Evolutionary conservation across 306 rosid species (phyloP).

Genomic region (Cucumis cinereus): DNA sequence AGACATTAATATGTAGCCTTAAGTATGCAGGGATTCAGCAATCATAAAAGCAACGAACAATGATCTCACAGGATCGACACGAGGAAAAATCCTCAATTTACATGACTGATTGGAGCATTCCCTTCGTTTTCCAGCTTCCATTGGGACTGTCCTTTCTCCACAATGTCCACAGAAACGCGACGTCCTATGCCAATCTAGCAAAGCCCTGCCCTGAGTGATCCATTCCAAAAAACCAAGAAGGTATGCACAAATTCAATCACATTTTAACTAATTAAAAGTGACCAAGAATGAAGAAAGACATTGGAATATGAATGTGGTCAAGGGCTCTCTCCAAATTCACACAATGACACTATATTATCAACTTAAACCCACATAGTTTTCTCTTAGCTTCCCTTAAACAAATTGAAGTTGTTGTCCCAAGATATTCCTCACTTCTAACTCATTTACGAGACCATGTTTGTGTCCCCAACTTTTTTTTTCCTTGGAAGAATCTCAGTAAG

Average conservation of each 20-base stretch:
- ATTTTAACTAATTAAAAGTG: background rate
- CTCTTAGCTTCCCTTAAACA: background rate
- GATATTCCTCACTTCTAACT: background rate
- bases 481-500: background rate
- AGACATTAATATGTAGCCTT: background rate
- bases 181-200: constrained; percentile 70
- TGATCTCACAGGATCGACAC: constrained; percentile 69
- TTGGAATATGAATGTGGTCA: background rate
- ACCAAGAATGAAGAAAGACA: background rate
- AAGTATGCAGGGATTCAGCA: background rate
- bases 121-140: constrained; percentile 76
- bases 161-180: constrained; percentile 82
- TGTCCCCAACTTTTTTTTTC: background rate
- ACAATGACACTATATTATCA: background rate
- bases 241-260: background rate
- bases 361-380: background rate
- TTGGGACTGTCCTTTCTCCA: constrained; percentile 57
- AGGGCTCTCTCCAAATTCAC: background rate
- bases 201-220: constrained; percentile 59
- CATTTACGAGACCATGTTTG: background rate
- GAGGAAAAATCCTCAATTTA: constrained; percentile 68
- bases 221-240: constrained; percentile 14
- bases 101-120: constrained; percentile 69
- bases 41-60: constrained; percentile 2
- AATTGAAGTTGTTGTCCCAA: background rate